A percentile compares a stretch with the other conserved stretches of the same genome.
These are phyloP conservation scores for Dactylonectria estremocensis DNA, from an alignment of 2,329 filamentous ascomycete genomes.

Conservation along the genomic window DNA sequence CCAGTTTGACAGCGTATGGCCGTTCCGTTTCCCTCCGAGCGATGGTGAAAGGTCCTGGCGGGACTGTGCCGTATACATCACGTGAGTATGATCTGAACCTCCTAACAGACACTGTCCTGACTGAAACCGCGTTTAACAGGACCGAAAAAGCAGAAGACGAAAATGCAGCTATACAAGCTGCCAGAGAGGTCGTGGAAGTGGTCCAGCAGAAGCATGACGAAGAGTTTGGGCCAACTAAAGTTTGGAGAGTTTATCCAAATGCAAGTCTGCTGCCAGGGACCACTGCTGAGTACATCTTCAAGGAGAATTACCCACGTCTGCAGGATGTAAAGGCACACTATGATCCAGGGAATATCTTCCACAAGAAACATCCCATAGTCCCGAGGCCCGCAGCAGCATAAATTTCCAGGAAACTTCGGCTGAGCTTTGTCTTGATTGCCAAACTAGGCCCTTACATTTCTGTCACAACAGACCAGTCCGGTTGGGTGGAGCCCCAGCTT, in stretches of 20 bases:
- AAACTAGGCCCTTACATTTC: no score
- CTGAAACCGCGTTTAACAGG: neutral
- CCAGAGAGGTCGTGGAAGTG: neutral
- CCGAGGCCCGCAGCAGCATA: neutral
- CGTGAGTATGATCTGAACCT: neutral
- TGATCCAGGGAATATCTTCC: slow-evolving; percentile 7
- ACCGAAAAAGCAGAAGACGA: slow-evolving; percentile 8
- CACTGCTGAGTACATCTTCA: slow-evolving; percentile 4
- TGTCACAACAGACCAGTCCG: no score
- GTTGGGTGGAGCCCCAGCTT: no score
- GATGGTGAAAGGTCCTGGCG: no score
- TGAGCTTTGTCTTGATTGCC: no score
- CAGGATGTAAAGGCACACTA: neutral
- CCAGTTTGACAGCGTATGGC: slow-evolving; percentile 8
- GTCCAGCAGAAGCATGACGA: slow-evolving; percentile 2
- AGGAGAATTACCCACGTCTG: slow-evolving; percentile 8
- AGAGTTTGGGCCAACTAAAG: slow-evolving; percentile 2
- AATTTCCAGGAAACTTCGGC: no score
- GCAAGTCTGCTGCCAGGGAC: slow-evolving; percentile 2
- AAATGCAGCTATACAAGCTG: neutral
- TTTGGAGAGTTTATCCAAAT: slow-evolving; percentile 6
- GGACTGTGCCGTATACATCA: no score
- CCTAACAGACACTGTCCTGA: neutral
- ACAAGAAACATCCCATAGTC: slow-evolving; percentile 12
- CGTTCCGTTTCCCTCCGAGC: neutral